These are phyloP conservation scores for Fusarium keratoplasticum DNA, from an alignment of 2,329 filamentous ascomycete genomes.

Conservation along the genomic window DNA sequence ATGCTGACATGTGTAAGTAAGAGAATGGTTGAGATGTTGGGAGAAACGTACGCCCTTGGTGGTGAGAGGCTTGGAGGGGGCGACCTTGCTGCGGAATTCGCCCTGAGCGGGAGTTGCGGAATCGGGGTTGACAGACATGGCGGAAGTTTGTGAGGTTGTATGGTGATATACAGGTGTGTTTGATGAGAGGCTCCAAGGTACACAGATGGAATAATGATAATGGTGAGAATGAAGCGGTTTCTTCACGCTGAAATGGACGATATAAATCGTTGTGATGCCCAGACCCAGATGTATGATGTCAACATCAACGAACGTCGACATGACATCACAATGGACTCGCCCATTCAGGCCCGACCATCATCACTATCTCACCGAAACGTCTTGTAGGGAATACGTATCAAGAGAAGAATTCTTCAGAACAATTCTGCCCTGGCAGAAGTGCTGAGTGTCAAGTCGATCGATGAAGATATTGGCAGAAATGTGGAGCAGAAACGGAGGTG, in stretches of 20 bases:
- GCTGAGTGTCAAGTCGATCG: constrained; percentile 10
- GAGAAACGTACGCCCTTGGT: constrained; percentile 63
- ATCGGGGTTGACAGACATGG: constrained; percentile 63
- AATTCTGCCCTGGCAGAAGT: not conserved
- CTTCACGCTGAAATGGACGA: not conserved
- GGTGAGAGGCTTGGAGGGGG: constrained; percentile 63
- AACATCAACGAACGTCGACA: constrained; percentile 16
- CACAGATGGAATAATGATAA: not conserved
- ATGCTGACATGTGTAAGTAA: constrained; percentile 61
- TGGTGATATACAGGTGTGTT: not conserved
- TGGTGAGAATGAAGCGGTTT: not conserved
- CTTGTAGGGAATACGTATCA: not conserved
- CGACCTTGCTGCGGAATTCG: constrained; percentile 65
- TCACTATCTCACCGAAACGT: not conserved
- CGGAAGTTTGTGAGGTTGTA: constrained; percentile 15
- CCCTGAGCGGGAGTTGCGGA: constrained; percentile 63
- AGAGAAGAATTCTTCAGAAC: not conserved
- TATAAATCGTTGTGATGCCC: constrained; percentile 19
- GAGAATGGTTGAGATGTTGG: not conserved
- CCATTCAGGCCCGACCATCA: constrained; percentile 1
- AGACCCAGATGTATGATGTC: constrained; percentile 24
- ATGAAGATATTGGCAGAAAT: constrained; percentile 25
- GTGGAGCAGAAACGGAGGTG: constrained; percentile 29
- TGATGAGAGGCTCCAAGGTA: not conserved
- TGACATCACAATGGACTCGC: constrained; percentile 25